A percentile compares a stretch with the other conserved stretches of the same genome.
phyloP scores from a whole-genome alignment of 768 basidiomycete species.

The Kwoniella dendrophila region DNA sequence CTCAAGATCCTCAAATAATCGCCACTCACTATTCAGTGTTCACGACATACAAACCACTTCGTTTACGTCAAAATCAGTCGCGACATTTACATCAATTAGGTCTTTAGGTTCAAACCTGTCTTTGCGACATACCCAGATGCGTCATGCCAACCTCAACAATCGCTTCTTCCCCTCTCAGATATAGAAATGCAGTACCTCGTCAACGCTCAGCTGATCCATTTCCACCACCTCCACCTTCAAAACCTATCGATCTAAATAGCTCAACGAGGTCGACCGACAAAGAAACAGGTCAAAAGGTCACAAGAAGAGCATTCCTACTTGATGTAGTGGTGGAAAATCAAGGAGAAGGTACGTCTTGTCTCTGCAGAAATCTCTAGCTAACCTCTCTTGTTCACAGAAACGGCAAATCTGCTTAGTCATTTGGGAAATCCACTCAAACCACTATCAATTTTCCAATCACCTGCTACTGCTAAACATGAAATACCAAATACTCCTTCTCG shows the following conservation, averaged over 20 bases:
- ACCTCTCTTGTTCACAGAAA: conserved; percentile 40
- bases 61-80: too few species aligned
- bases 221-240: conserved; percentile 33
- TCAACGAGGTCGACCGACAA: conserved; percentile 45
- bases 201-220: conserved; percentile 30
- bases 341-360: conserved; percentile 57
- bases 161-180: conserved; percentile 1
- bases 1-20: too few species aligned
- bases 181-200: not conserved
- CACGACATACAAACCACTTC: too few species aligned
- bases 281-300: conserved; percentile 58
- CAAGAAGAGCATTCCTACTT: conserved; percentile 82
- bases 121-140: too few species aligned
- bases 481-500: conserved; percentile 33
- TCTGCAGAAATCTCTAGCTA: not conserved
- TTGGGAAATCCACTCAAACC: conserved; percentile 42
- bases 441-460: conserved; percentile 29
- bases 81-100: too few species aligned
- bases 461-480: conserved; percentile 21
- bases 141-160: conserved; percentile 1
- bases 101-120: too few species aligned
- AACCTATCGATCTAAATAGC: conserved; percentile 50
- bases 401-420: conserved; percentile 35
- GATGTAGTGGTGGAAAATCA: conserved; percentile 86
- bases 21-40: too few species aligned